Conservation (phyloP, 192 early-diverging fungal species). For the Linnemannia elongata region DNA sequence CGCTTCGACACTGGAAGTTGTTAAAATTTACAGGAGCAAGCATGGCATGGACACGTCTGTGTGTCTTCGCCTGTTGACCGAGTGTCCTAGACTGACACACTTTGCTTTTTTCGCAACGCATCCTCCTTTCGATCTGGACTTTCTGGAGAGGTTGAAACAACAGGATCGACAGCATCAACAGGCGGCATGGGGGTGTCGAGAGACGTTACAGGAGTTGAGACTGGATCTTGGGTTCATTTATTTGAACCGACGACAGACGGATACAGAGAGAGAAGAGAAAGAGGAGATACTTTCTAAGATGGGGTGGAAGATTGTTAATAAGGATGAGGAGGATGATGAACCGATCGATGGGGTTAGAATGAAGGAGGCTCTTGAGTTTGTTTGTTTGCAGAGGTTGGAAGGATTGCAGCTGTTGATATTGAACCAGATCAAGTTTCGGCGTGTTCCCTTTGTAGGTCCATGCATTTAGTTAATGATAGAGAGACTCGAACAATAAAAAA, state of each 20-base stretch:
- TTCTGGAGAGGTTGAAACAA: not conserved
- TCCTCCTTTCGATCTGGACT: not conserved
- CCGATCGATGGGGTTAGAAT: not conserved
- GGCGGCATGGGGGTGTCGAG: not conserved
- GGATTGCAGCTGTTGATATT: not conserved
- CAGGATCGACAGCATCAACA: not conserved
- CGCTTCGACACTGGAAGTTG: not conserved
- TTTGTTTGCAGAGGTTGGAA: not conserved
- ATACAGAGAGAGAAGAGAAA: not conserved
- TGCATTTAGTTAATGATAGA: no score
- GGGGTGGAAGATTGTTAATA: not conserved
- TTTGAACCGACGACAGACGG: not conserved
- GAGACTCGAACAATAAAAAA: no score
- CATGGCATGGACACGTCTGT: not conserved
- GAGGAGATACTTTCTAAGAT: not conserved
- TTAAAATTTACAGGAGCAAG: not conserved
- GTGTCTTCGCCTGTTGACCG: not conserved
- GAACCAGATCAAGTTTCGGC: not conserved
- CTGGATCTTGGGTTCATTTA: not conserved
- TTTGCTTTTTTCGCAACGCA: not conserved
- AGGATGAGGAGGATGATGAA: not conserved
- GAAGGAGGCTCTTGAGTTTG: not conserved
- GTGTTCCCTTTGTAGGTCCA: no score
- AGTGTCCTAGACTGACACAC: not conserved
- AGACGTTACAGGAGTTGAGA: not conserved